A percentile compares a stretch with the other conserved stretches of the same genome.
Evolutionary conservation across 148 eudicot genomes (phyloP).

Genomic region (Amaranthus cruentus): DNA sequence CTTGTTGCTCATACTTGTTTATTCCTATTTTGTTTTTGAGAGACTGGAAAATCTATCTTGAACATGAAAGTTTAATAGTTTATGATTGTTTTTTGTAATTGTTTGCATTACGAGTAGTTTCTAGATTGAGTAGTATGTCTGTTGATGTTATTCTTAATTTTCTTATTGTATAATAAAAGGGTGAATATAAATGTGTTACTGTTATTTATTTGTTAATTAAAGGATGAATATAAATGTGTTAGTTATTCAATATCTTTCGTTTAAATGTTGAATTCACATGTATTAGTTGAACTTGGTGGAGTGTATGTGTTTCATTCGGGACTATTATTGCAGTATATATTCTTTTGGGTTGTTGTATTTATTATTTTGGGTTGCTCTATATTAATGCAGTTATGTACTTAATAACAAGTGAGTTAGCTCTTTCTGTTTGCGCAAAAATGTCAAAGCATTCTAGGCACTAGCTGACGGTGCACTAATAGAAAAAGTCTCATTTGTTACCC

Average conservation of each 20-base stretch:
- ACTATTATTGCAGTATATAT: neutral
- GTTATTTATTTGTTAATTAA: too few relatives aligned
- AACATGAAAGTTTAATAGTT: neutral
- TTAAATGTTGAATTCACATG: too few relatives aligned
- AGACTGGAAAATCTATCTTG: neutral
- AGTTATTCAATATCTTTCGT: too few relatives aligned
- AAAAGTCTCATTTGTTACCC: conserved; percentile 35
- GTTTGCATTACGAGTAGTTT: too few relatives aligned
- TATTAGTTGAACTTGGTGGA: too few relatives aligned
- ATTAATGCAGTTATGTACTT: conserved; percentile 8
- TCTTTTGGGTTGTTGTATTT: too few relatives aligned
- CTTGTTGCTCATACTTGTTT: conserved; percentile 62
- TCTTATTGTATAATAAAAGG: too few relatives aligned
- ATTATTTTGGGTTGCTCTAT: neutral
- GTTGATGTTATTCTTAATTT: too few relatives aligned
- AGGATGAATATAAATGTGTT: too few relatives aligned
- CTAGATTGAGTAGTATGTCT: too few relatives aligned
- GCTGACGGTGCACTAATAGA: conserved; percentile 65
- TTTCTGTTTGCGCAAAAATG: conserved; percentile 93
- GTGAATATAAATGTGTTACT: too few relatives aligned
- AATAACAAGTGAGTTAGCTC: conserved; percentile 75
- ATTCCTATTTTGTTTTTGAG: neutral
- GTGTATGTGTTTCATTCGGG: neutral
- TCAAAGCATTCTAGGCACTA: conserved; percentile 63
- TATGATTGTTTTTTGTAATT: neutral